Evolutionary conservation across 2,329 filamentous ascomycete species (phyloP), one percentile per base, ranked within the genome.

Genomic region (Albophoma yamanashiensis): DNA sequence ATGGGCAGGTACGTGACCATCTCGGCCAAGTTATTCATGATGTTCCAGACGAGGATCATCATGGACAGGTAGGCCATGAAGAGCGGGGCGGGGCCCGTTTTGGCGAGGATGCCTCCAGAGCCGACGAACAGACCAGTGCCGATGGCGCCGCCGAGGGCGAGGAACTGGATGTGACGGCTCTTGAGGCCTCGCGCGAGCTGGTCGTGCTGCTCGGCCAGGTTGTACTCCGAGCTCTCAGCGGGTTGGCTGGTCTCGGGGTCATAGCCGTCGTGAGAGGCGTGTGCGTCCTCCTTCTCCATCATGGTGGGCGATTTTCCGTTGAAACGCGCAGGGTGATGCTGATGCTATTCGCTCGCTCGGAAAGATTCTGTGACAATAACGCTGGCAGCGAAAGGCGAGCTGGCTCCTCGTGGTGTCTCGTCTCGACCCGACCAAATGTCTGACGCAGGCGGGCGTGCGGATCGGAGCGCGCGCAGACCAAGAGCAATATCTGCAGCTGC

Each of bases 21-120:
- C 67, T 84, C 82, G 11, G 76, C 81, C 11, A 84, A 73, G 61
- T 73, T 67, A 69, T 82, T 82, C 80, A 83, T 82, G 59, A 83
- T 72, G 59, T 76, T 71, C 76, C 78, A 83, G 34, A 83, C 80
- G 12, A 83, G 67, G 3, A 73, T 34, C 75, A 81, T 82, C 79
- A 82, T 82, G 64, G 74, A 76, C 8, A 82, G 66, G 70, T 90
- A 92, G 31, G 83, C 85, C 71, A 92, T 85, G 69, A 91, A 81
- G 20, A 91, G 74, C 0, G 88, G 86, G 6, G 86, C 87, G 3
- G 85, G 85, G 2, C 85, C 85, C 36, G 80, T 79, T 12, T 74
- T 73, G 40, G 79, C 74, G 58, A 87, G 73, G 58, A 85, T 83
- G 61, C 73, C 73, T 31, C 84, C 84, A 43, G 82, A 84, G 60